Evolutionary conservation across 2,329 filamentous ascomycete species (phyloP), one percentile per base, ranked within the genome.

Genomic region (Pyricularia sp.): DNA sequence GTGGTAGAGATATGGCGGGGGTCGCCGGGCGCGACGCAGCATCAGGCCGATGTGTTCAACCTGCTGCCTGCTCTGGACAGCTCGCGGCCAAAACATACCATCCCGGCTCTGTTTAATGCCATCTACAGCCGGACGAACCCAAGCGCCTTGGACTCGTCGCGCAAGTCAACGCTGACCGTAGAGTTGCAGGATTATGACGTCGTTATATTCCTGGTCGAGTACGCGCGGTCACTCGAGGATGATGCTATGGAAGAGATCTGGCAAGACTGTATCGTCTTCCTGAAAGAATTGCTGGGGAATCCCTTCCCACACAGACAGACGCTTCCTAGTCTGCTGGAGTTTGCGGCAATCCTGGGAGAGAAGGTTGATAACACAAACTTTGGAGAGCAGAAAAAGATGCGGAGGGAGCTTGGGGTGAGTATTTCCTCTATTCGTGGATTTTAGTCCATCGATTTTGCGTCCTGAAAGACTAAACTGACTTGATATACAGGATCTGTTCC

Each of bases 341-440:
- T 98, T 75, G 91, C 93, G 0, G 91, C 92, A 0, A 92, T 97
- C 58, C 81, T 99, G 55, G 94, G 95, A 1, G 91, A 95, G 76
- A 99, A 99, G 81, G 91, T 98, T 66, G 94, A 97, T 77, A 97
- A 99, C 74, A 99, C 94, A 14, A 97, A 94, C 74, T 98, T 97
- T 79, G 94, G 94, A 42, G 94, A 98, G 80, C 92, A 97, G 79
- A 86, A 89, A 67, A 93, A 91, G 78, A 97, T 97, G 93, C 88
- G 94, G 71, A 88, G 91, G 76, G 94, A 98, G 70, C 82, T 98
- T 23, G 92, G 92, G 28, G 92, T 94, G 83, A 79, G 91, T 85
- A 12, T 59, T 30, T 7, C 61, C 31, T 25, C 10, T 33, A 12
- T 25, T 17, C 4, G 11, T 5, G 25, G 30, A 26, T 10, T 67